Evolutionary conservation across 177 flowering plant genomes (phyloP).

Genomic region (Vitis hybrid): DNA sequence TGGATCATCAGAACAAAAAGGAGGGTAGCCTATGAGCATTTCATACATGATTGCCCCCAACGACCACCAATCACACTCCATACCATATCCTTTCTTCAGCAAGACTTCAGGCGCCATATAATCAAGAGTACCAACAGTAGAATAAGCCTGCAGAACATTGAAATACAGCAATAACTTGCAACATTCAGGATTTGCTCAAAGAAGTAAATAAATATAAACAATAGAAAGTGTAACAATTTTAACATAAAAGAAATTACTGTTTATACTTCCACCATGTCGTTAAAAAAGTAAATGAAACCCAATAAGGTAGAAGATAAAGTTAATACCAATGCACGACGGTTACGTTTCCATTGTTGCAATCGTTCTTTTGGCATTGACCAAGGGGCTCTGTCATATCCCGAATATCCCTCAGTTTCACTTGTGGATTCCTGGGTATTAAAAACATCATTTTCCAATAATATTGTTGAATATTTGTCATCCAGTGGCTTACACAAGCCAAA

Average conservation of each 20-base stretch:
- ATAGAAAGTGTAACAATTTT: neutral
- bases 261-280: no score
- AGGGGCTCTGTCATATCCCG: slow-evolving; percentile 42
- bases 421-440: slow-evolving; percentile 44
- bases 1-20: slow-evolving; percentile 90
- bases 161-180: neutral
- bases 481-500: slow-evolving; percentile 94
- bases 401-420: slow-evolving; percentile 42
- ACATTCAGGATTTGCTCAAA: neutral
- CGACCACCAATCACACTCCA: slow-evolving; percentile 99
- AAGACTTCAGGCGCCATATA: slow-evolving; percentile 97
- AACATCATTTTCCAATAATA: slow-evolving; percentile 59
- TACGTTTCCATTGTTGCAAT: slow-evolving; percentile 80
- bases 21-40: slow-evolving; percentile 93
- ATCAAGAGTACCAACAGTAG: slow-evolving; percentile 93
- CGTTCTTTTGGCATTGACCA: slow-evolving; percentile 85
- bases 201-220: neutral
- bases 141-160: slow-evolving; percentile 64
- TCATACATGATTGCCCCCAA: slow-evolving; percentile 92
- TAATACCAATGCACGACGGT: slow-evolving; percentile 80
- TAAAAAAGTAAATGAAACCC: neutral
- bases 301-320: slow-evolving; percentile 2
- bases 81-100: slow-evolving; percentile 87
- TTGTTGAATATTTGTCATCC: slow-evolving; percentile 65
- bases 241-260: no score